phyloP scores from a whole-genome alignment of 2,329 filamentous ascomycete species.

The Chrysosporium keratinophilum region DNA sequence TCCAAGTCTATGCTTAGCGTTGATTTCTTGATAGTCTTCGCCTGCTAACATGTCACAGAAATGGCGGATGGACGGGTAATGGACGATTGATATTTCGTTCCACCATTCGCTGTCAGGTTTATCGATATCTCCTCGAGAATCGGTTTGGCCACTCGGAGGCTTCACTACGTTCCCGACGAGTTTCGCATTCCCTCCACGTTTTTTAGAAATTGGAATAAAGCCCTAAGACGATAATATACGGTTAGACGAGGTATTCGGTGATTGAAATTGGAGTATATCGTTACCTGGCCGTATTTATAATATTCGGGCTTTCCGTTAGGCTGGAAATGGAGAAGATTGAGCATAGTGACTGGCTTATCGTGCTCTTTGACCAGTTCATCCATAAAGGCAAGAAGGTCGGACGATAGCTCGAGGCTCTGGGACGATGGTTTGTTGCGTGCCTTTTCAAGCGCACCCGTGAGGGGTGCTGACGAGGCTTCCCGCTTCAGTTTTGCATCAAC shows the following conservation, averaged over 20 bases:
- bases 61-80: slow-evolving; percentile 53
- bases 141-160: slow-evolving; percentile 16
- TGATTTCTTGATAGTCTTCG: slow-evolving; percentile 50
- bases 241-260: neutral
- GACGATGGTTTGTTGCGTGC: slow-evolving; percentile 25
- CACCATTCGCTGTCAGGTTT: slow-evolving; percentile 34
- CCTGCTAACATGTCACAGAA: slow-evolving; percentile 52
- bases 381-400: slow-evolving; percentile 45
- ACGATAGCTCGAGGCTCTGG: slow-evolving; percentile 47
- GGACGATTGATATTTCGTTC: slow-evolving; percentile 56
- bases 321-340: slow-evolving; percentile 52
- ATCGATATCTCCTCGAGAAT: slow-evolving; percentile 20
- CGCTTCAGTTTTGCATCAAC: slow-evolving; percentile 17
- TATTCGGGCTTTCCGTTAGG: slow-evolving; percentile 44
- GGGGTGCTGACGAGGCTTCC: slow-evolving; percentile 21
- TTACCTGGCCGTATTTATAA: slow-evolving; percentile 48
- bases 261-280: slow-evolving; percentile 23
- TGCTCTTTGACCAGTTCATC: slow-evolving; percentile 22
- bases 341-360: slow-evolving; percentile 48
- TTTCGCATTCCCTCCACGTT: slow-evolving; percentile 50
- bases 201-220: slow-evolving; percentile 38
- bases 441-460: slow-evolving; percentile 29
- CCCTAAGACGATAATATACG: slow-evolving; percentile 17
- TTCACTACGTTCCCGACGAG: slow-evolving; percentile 49
- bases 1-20: slow-evolving; percentile 42